phyloP scores from a whole-genome alignment of 768 basidiomycete species.

The Boletus tomentosulus region DNA sequence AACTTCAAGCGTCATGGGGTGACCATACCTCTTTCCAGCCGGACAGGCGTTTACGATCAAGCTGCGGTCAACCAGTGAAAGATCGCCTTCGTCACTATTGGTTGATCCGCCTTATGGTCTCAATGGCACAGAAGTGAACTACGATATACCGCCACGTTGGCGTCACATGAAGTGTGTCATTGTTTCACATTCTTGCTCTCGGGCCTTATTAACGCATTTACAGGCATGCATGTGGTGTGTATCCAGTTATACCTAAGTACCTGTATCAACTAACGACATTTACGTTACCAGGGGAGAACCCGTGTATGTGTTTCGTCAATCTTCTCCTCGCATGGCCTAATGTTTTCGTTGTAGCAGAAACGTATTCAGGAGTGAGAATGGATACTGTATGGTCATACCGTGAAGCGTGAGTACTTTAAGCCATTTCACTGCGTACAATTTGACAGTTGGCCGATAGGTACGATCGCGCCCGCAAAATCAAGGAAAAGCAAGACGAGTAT shows the following conservation, averaged over 20 bases:
- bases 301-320: constrained; percentile 27
- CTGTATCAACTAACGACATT: background rate
- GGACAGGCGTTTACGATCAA: constrained; percentile 81
- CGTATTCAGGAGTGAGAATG: constrained; percentile 51
- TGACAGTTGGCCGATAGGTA: constrained; percentile 35
- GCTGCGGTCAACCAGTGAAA: constrained; percentile 61
- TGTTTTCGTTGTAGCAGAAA: constrained; percentile 5
- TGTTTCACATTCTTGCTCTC: background rate
- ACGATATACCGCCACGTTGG: constrained; percentile 45
- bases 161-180: constrained; percentile 68
- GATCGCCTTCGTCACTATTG: constrained; percentile 63
- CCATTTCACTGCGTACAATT: background rate
- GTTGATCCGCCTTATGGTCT: constrained; percentile 69
- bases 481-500: constrained; percentile 63
- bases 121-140: constrained; percentile 33
- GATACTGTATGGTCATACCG: constrained; percentile 67
- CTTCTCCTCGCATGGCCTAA: background rate
- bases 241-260: constrained; percentile 28
- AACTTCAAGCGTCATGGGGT: background rate
- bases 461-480: constrained; percentile 60
- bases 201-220: constrained; percentile 3
- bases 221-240: constrained; percentile 56
- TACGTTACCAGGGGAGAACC: constrained; percentile 49
- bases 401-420: constrained; percentile 35
- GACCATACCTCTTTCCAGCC: constrained; percentile 35